A percentile compares a stretch with the other conserved stretches of the same genome.
phyloP scores from a whole-genome alignment of 805 yeast genomes.

The Wilhelminamyces savonicus region DNA sequence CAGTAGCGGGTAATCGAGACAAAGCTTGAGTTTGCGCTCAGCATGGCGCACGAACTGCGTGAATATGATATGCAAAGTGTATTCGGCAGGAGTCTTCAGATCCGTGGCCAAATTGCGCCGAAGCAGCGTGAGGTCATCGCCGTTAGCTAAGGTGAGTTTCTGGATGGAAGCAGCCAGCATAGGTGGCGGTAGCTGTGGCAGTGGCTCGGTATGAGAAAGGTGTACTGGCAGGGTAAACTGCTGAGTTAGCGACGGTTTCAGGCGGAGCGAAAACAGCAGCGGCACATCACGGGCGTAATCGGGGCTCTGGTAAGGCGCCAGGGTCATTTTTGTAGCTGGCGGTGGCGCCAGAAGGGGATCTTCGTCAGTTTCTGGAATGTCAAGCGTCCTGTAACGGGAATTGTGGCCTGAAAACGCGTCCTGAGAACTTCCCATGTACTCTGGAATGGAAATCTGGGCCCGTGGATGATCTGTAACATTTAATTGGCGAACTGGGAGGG shows the following conservation, averaged over 20 bases:
- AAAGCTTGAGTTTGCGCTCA: conserved; percentile 74
- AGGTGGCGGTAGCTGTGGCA: conserved; percentile 35
- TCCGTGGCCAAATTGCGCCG: conserved; percentile 43
- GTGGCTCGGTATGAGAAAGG: conserved; percentile 18
- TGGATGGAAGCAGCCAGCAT: conserved; percentile 16
- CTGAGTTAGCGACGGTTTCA: conserved; percentile 5
- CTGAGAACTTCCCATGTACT: too few relatives aligned
- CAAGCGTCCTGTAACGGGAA: too few relatives aligned
- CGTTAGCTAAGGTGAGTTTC: conserved; percentile 23
- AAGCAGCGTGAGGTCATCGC: conserved; percentile 26
- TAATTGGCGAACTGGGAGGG: too few relatives aligned
- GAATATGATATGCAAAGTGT: conserved; percentile 88
- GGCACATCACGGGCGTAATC: not conserved
- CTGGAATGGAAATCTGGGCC: too few relatives aligned
- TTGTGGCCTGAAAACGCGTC: too few relatives aligned
- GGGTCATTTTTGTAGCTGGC: not conserved
- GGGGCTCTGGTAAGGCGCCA: not conserved
- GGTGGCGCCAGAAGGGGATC: conserved; percentile 3
- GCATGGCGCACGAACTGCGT: conserved; percentile 94
- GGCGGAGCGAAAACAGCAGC: conserved; percentile 1
- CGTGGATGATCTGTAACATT: too few relatives aligned
- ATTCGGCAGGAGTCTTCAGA: conserved; percentile 73
- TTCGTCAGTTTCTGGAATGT: too few relatives aligned
- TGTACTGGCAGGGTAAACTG: conserved; percentile 18
- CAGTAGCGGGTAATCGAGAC: conserved; percentile 58